Evolutionary conservation across 129 eudicot genomes (phyloP).

Genomic region (Chrysanthemum makinoi): DNA sequence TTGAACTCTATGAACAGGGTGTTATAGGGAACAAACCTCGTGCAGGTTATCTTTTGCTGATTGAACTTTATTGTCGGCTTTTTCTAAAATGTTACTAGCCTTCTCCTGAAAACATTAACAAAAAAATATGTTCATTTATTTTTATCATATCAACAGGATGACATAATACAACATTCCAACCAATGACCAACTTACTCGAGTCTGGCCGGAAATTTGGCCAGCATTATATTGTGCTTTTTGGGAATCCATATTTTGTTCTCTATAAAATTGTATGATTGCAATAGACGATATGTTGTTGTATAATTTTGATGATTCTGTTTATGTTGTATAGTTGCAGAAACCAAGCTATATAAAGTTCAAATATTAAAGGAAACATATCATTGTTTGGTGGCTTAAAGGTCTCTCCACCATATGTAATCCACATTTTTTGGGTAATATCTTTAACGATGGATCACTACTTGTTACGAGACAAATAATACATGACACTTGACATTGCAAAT

Average conservation of each 20-base stretch:
- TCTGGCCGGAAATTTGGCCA: slow-evolving; percentile 43
- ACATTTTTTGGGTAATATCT: not conserved
- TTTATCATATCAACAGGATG: not conserved
- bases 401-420: slow-evolving; percentile 4
- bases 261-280: not conserved
- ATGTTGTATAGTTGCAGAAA: not conserved
- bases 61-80: slow-evolving; percentile 42
- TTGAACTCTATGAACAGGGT: not conserved
- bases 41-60: slow-evolving; percentile 46
- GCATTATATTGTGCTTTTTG: slow-evolving; percentile 39
- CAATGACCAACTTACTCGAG: slow-evolving; percentile 30
- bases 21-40: slow-evolving; percentile 32
- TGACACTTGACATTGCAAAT: slow-evolving; percentile 6
- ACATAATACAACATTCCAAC: not conserved
- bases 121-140: not conserved
- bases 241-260: slow-evolving; percentile 39
- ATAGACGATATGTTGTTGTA: not conserved
- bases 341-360: not conserved
- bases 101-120: slow-evolving; percentile 44
- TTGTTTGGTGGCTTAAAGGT: not conserved
- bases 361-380: slow-evolving; percentile 5
- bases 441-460: not conserved
- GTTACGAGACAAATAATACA: not conserved
- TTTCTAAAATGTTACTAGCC: slow-evolving; percentile 38
- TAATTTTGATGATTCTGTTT: not conserved